Base-by-base conservation (phyloP, 164 flowering plant species). In the Echeveria elegans region DNA sequence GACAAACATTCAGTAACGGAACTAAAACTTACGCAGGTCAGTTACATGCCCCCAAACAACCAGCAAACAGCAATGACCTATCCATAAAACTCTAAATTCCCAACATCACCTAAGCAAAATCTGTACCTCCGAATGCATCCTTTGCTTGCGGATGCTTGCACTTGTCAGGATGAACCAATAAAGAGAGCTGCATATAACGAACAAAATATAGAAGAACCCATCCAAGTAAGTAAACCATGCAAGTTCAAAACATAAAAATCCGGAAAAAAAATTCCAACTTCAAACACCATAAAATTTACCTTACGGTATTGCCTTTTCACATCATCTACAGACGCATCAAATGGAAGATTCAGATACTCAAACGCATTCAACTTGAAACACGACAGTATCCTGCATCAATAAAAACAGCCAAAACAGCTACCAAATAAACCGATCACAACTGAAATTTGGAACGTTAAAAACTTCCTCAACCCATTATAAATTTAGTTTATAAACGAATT, bases 141-240 rank as follows among this genome's bases (percentile, higher is more conserved):
- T 95, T 89, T 36, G 97, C 97, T 78, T 88, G 96, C 71, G 96
- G 97, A 84, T 95, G 99, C 83, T 95, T 92, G 77, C 99, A 95
- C 70, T 95, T 95, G 65, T 95, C 97, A 72, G 99, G 99, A 70
- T 91, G 99, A 79, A 95, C 97, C 81, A 95, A 65, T 86, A 92
- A 81, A 6, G 97, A 95, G 66, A 95, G 68, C 96, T 91, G 71
- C 73, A 79, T 48, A 41, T n/a, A 29, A 37, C 28, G 23, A 32
- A 72, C 2, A 41, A 21, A n/a, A 28, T 30, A 18, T 40, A 43
- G 40, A 61, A 64, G 32, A 75, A 61, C 62, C 21, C 58, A 66
- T 26, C 31, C 2, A 1, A 0, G 16, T 14, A 53, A 53, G 31
- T 21, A 28, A 53, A 24, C 31, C 31, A 26, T 9, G 19, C 60